Evolutionary conservation across 2,329 filamentous ascomycete genomes (phyloP).

Genomic region (Apiospora hydei): DNA sequence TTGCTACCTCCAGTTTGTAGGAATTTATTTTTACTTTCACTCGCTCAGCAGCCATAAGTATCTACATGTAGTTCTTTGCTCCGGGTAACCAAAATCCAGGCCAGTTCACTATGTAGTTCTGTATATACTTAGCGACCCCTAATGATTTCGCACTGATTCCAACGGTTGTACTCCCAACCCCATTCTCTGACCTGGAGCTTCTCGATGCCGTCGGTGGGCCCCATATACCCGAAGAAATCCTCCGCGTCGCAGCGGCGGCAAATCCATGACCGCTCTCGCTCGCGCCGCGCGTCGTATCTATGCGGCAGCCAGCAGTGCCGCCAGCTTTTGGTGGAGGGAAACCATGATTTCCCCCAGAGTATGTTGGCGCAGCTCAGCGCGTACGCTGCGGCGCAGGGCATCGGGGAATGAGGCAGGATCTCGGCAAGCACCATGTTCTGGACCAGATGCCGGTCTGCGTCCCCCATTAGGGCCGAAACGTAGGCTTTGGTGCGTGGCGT

Average conservation of each 20-base stretch:
- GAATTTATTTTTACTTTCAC: too few species aligned
- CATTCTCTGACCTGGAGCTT: neutral
- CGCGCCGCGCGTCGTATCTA: neutral
- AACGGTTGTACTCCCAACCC: neutral
- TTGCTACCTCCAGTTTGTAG: too few species aligned
- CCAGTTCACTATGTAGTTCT: too few species aligned
- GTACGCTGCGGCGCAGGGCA: too few species aligned
- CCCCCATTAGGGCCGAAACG: neutral
- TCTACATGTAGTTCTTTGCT: too few species aligned
- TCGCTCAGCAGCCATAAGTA: too few species aligned
- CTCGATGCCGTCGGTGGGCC: neutral
- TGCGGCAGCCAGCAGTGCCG: neutral
- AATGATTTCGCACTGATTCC: too few species aligned
- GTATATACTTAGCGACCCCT: too few species aligned
- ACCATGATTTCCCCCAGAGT: neutral
- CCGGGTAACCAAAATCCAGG: too few species aligned
- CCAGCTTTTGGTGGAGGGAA: neutral
- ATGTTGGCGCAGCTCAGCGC: too few species aligned
- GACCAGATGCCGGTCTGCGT: neutral
- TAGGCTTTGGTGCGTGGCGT: neutral
- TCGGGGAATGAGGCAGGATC: too few species aligned
- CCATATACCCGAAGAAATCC: neutral
- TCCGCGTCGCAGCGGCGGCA: neutral
- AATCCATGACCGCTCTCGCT: too few species aligned
- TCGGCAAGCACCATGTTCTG: neutral